Conservation (phyloP, 2,329 filamentous ascomycete genomes). For the Monilinia fructigena region DNA sequence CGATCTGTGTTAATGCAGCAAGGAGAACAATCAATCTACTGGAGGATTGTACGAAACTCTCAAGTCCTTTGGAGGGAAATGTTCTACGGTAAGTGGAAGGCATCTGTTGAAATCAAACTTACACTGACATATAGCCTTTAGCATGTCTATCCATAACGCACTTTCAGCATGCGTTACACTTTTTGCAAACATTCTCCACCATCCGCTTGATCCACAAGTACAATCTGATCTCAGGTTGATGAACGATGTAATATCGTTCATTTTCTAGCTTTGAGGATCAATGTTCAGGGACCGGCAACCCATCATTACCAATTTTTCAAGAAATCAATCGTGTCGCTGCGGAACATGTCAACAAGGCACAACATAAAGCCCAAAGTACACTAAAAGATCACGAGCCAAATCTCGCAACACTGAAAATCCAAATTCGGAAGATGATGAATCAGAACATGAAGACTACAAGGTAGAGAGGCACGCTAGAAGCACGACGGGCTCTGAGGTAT, state of each 20-base stretch:
- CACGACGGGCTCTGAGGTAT: conserved; percentile 9
- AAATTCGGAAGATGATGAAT: background rate
- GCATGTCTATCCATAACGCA: conserved; percentile 66
- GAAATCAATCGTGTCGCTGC: conserved; percentile 14
- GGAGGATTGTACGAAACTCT: conserved; percentile 25
- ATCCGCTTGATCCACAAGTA: conserved; percentile 80
- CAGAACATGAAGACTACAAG: conserved; percentile 3
- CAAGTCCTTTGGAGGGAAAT: conserved; percentile 28
- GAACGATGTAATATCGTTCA: conserved; percentile 61
- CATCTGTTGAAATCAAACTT: background rate
- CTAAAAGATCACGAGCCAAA: conserved; percentile 10
- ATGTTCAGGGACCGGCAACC: background rate
- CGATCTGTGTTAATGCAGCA: conserved; percentile 32
- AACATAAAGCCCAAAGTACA: background rate
- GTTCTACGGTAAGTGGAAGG: conserved; percentile 15
- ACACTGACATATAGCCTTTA: conserved; percentile 6
- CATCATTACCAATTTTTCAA: background rate
- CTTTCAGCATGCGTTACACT: conserved; percentile 88
- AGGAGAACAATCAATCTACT: conserved; percentile 30
- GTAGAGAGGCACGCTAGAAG: background rate
- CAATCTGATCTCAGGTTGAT: conserved; percentile 84
- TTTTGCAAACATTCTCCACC: conserved; percentile 92
- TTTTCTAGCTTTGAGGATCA: conserved; percentile 11
- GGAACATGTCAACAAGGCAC: conserved; percentile 15
- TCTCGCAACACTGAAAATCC: background rate